Base-by-base conservation (phyloP, 768 basidiomycete species). In the Coprinopsis marcescibilis region DNA sequence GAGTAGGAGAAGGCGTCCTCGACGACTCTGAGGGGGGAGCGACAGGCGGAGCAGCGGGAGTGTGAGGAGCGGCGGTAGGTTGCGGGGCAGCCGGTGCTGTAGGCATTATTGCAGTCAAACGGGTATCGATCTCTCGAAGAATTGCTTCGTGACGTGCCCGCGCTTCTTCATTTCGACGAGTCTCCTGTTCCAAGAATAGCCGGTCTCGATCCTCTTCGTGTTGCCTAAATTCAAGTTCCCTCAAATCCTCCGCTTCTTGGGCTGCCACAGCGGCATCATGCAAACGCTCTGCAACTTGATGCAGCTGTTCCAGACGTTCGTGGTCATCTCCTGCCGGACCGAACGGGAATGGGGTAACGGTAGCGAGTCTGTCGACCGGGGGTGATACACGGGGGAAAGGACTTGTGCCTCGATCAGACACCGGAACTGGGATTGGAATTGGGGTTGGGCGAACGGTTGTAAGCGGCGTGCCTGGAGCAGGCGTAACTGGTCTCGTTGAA, bases 151-250 rank as follows among this genome's bases (percentile, higher is more conserved):
- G 65, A 3, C 73, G 71, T 37, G 77, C 70, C 45, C 66, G 63
- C 10, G 78, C 66, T 56, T 86, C 83, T 19, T 69, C 61, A 17
- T 77, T 77, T 30, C 87, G 70, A 35, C 77, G 70, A 2, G 65
- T 71, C 56, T 89, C 81, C 32, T 67, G 68, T 1, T 82, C 79
- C 24, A 71, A 56, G 60, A 87, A 88, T 1, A 80, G 60, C 6
- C 66, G 74, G 15, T 85, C 71, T 5, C 86, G 69, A 42, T 77
- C 79, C 10, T 82, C 78, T 60, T 90, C 88, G 49, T 77, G 75
- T 1, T 65, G 65, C 14, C 76, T 72, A 64, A 86, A 89, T 24
- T 81, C 77, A 6, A 60, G 61, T 47, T 89, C 86, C 8, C 87
- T 76, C 37, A 67, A 68, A 20, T 77, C 72, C 55, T 90, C 88